Evolutionary conservation across 495 filamentous ascomycete genomes (phyloP).

Genomic region (Penicillium longicatenatum): DNA sequence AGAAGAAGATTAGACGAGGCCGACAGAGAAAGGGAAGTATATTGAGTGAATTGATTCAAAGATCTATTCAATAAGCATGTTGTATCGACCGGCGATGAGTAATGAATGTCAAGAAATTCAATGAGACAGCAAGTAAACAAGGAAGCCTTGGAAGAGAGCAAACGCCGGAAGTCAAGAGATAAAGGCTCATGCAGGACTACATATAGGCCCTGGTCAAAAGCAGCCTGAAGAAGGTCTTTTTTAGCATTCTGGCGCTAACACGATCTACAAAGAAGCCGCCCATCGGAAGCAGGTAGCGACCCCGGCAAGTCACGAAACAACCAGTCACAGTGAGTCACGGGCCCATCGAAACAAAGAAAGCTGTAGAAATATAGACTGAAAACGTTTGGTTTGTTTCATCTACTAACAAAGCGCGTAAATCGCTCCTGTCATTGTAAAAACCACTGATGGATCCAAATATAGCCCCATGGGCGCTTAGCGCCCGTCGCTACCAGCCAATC

Average conservation of each 20-base stretch:
- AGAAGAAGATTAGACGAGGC: neutral
- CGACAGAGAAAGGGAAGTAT: neutral
- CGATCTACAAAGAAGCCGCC: slow-evolving; percentile 1
- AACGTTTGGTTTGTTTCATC: slow-evolving; percentile 25
- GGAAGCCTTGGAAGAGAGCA: neutral
- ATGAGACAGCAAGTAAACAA: slow-evolving; percentile 1
- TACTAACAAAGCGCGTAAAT: slow-evolving; percentile 16
- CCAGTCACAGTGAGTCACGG: neutral
- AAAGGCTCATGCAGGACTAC: neutral
- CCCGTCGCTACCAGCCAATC: slow-evolving; percentile 23
- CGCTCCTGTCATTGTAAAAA: slow-evolving; percentile 12
- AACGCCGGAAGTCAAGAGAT: neutral
- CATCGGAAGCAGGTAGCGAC: slow-evolving; percentile 4
- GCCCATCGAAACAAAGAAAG: slow-evolving; percentile 19
- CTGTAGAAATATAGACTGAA: slow-evolving; percentile 20
- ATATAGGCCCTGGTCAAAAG: neutral
- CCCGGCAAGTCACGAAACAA: neutral
- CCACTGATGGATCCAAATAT: slow-evolving; percentile 22
- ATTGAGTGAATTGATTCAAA: slow-evolving; percentile 16
- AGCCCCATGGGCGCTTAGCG: slow-evolving; percentile 29
- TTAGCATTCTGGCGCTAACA: slow-evolving; percentile 16
- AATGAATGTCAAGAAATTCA: slow-evolving; percentile 16
- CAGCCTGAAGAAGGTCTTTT: neutral
- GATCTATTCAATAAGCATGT: slow-evolving; percentile 13
- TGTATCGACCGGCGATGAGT: slow-evolving; percentile 9